Conservation (phyloP, 2,329 filamentous ascomycete genomes). For the Pseudocercospora musae region DNA sequence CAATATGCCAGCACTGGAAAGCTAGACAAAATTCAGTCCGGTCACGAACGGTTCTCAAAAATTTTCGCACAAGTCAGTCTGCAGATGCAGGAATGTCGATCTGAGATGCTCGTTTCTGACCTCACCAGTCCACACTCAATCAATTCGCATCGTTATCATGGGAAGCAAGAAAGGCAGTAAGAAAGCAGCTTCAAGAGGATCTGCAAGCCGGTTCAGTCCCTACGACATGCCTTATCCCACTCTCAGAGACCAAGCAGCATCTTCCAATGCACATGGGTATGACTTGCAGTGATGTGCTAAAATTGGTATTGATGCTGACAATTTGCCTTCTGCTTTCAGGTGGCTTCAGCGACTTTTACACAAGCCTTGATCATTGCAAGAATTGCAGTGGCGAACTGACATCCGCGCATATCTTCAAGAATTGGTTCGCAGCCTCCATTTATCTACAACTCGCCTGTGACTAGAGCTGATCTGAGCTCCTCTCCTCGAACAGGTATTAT, state of each 20-base stretch:
- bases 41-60: constrained; percentile 17
- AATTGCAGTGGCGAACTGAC: constrained; percentile 48
- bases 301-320: constrained; percentile 28
- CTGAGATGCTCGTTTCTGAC: not conserved
- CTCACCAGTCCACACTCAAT: constrained; percentile 44
- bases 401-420: constrained; percentile 26
- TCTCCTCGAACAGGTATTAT: constrained; percentile 34
- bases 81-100: not conserved
- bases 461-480: not conserved
- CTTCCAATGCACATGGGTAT: constrained; percentile 45
- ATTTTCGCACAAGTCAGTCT: constrained; percentile 24
- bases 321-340: not conserved
- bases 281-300: not conserved
- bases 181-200: constrained; percentile 41
- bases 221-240: constrained; percentile 30
- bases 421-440: not conserved
- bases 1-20: constrained; percentile 26
- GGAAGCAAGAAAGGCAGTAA: constrained; percentile 35
- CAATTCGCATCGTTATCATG: constrained; percentile 48
- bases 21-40: constrained; percentile 18
- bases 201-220: constrained; percentile 30
- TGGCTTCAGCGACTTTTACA: constrained; percentile 60
- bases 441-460: constrained; percentile 1
- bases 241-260: constrained; percentile 48
- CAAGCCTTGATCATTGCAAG: constrained; percentile 51